Conservation (phyloP, 306 rosid species). For the Quercus rubra region DNA sequence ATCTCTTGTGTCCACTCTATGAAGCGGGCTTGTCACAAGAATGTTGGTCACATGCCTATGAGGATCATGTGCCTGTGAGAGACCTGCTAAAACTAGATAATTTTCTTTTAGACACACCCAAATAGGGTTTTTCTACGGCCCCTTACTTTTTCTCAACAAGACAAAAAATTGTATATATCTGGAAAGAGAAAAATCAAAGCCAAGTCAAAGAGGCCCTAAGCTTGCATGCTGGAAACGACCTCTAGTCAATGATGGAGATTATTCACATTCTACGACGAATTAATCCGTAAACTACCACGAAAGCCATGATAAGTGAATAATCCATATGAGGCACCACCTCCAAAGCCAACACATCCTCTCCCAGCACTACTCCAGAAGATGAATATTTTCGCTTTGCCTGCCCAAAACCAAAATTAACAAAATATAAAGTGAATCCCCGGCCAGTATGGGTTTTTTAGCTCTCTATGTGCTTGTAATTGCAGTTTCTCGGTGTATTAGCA, state of each 20-base stretch:
- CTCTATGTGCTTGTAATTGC: too few relatives aligned
- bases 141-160: too few relatives aligned
- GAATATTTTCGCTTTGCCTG: conserved; percentile 69
- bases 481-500: too few relatives aligned
- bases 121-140: too few relatives aligned
- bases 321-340: conserved; percentile 48
- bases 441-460: too few relatives aligned
- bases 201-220: not conserved
- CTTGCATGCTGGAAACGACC: not conserved
- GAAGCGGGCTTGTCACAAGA: too few relatives aligned
- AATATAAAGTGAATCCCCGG: too few relatives aligned
- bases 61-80: too few relatives aligned
- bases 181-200: not conserved
- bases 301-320: conserved; percentile 61
- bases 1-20: too few relatives aligned
- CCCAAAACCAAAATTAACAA: not conserved
- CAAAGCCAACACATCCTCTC: conserved; percentile 64
- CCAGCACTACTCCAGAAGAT: conserved; percentile 47
- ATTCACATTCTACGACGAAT: conserved; percentile 54
- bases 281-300: conserved; percentile 60
- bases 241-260: not conserved
- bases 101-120: too few relatives aligned
- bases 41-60: too few relatives aligned
- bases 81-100: too few relatives aligned
- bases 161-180: not conserved